Evolutionary conservation across 768 basidiomycete genomes (phyloP).

Genomic region (Phlebiopsis gigantea): DNA sequence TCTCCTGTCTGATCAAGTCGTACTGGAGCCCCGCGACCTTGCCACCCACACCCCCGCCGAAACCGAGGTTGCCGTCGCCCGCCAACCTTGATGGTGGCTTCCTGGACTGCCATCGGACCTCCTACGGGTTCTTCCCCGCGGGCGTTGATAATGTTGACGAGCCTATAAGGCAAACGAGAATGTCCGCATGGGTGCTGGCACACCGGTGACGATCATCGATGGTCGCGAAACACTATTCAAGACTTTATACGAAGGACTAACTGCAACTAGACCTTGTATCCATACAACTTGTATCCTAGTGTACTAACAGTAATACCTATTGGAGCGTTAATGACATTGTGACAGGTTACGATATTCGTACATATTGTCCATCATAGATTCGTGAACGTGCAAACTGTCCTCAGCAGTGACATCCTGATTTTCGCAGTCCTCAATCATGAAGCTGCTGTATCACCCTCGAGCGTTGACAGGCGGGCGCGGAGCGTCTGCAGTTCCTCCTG

Average conservation of each 20-base stretch:
- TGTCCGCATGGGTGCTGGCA: constrained; percentile 35
- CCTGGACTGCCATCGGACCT: constrained; percentile 13
- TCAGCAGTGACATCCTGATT: too few species aligned
- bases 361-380: not conserved
- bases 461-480: constrained; percentile 10
- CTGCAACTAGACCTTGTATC: not conserved
- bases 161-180: constrained; percentile 48
- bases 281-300: not conserved
- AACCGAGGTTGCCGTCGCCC: constrained; percentile 6
- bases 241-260: not conserved
- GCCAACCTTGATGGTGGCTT: constrained; percentile 8
- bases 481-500: constrained; percentile 54
- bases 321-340: not conserved
- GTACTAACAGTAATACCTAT: not conserved
- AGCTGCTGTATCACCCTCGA: not conserved
- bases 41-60: constrained; percentile 15
- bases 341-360: not conserved
- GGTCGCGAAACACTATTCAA: not conserved
- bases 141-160: constrained; percentile 42
- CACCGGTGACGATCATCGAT: constrained; percentile 1
- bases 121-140: constrained; percentile 33
- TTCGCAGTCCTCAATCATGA: not conserved
- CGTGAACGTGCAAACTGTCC: not conserved
- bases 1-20: constrained; percentile 27
- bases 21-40: constrained; percentile 26